phyloP scores from a whole-genome alignment of 2,329 filamentous ascomycete genomes.

The Scedosporium boydii region DNA sequence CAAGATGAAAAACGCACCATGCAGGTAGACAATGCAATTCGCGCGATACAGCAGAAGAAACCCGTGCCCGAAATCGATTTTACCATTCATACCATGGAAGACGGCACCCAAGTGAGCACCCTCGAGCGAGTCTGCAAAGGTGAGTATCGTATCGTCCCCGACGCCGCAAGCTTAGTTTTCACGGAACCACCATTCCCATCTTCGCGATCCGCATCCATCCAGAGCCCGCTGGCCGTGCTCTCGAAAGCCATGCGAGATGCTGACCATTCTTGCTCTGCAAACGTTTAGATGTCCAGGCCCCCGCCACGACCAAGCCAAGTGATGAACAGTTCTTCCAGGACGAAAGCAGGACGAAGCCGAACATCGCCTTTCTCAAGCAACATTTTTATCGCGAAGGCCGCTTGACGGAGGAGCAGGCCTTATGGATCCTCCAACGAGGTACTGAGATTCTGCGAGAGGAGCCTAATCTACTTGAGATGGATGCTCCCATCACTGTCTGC shows the following conservation, averaged over 20 bases:
- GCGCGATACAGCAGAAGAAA: constrained; percentile 90
- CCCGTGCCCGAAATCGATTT: constrained; percentile 97
- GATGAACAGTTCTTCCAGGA: constrained; percentile 93
- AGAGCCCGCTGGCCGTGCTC: no score
- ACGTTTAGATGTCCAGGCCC: constrained; percentile 84
- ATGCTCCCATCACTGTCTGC: constrained; percentile 96
- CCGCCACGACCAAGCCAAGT: constrained; percentile 83
- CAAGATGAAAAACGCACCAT: constrained; percentile 39
- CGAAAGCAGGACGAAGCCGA: constrained; percentile 75
- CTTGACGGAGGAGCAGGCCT: constrained; percentile 90
- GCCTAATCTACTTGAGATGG: constrained; percentile 97
- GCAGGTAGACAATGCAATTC: constrained; percentile 81
- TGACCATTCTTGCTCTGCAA: neutral
- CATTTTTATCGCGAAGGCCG: constrained; percentile 97
- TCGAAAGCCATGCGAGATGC: neutral
- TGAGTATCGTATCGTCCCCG: constrained; percentile 31
- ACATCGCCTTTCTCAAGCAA: constrained; percentile 91
- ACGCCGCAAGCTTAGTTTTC: no score
- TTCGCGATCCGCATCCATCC: no score
- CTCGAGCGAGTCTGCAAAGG: constrained; percentile 97
- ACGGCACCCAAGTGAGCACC: constrained; percentile 90
- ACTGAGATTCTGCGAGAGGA: constrained; percentile 81
- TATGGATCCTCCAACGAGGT: constrained; percentile 87
- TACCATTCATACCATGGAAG: constrained; percentile 96
- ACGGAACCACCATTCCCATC: no score